Conservation (phyloP, 2,329 filamentous ascomycete genomes). For the Apiospora koreana region DNA sequence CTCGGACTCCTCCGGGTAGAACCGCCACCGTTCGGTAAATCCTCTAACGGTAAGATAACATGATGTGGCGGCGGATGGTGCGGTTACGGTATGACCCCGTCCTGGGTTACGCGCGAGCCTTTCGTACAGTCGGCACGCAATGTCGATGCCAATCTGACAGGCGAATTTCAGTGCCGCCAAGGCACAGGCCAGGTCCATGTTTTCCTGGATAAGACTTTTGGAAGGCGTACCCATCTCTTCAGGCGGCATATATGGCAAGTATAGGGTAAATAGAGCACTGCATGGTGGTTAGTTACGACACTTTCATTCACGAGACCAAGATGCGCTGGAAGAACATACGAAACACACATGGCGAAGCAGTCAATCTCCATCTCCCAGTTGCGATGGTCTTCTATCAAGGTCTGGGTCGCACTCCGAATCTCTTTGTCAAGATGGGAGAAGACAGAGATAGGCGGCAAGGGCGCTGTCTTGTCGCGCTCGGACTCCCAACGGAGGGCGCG, state of each 20-base stretch:
- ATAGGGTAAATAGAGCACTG: conserved; percentile 3
- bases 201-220: not conserved
- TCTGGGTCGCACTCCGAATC: conserved; percentile 8
- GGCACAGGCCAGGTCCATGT: not conserved
- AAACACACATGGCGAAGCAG: conserved; percentile 12
- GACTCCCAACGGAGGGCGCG: conserved; percentile 4
- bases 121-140: conserved; percentile 10
- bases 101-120: not conserved
- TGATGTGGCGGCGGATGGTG: not conserved
- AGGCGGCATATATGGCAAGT: conserved; percentile 5
- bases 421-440: conserved; percentile 3
- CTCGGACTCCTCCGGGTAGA: conserved; percentile 9
- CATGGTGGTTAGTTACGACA: not conserved
- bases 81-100: not conserved
- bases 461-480: not conserved
- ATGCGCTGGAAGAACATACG: not conserved
- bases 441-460: not conserved
- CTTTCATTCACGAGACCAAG: not conserved
- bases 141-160: conserved; percentile 10
- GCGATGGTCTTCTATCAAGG: conserved; percentile 5
- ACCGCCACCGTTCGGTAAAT: not conserved
- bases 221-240: not conserved
- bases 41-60: not conserved
- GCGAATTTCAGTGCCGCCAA: conserved; percentile 8
- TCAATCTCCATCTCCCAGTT: conserved; percentile 13